Conservation (phyloP, 495 filamentous ascomycete genomes). For the Penicillium salamii region DNA sequence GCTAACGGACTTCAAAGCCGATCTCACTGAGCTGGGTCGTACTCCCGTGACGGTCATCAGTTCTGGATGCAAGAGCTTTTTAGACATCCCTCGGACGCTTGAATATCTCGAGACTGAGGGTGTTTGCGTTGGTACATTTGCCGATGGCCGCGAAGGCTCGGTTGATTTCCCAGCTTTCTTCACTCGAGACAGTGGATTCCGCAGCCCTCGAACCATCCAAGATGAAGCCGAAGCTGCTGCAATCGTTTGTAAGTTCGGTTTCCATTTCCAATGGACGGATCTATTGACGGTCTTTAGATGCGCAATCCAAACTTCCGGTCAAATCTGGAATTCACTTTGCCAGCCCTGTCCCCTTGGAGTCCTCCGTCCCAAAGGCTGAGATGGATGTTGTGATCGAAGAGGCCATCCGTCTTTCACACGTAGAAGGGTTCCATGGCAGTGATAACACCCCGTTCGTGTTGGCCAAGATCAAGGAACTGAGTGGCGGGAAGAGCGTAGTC, state of each 20-base stretch:
- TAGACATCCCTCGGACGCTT: constrained; percentile 86
- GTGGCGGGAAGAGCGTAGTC: constrained; percentile 62
- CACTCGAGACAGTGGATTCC: constrained; percentile 76
- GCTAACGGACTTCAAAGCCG: constrained; percentile 47
- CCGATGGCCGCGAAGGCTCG: constrained; percentile 63
- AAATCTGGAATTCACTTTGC: constrained; percentile 78
- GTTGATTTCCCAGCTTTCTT: constrained; percentile 91
- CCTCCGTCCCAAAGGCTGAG: constrained; percentile 64
- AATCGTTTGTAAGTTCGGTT: constrained; percentile 65
- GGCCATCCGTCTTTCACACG: constrained; percentile 69
- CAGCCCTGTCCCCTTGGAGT: constrained; percentile 75
- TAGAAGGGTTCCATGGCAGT: constrained; percentile 66
- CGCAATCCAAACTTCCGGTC: constrained; percentile 61
- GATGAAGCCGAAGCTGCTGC: constrained; percentile 80
- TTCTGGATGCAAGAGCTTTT: constrained; percentile 91
- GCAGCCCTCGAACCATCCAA: constrained; percentile 70
- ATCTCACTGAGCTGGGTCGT: constrained; percentile 90
- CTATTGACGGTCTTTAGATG: constrained; percentile 43
- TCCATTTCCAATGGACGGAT: not conserved
- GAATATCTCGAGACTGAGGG: constrained; percentile 96
- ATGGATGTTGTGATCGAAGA: constrained; percentile 73
- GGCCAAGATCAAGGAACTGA: constrained; percentile 75
- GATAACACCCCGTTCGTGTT: constrained; percentile 90
- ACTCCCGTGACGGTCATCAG: constrained; percentile 86
- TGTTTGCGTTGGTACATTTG: constrained; percentile 81